Percentiles rank a stretch among this genome's conserved stretches.
phyloP scores from a whole-genome alignment of 129 eudicot species.

The Arctium lappa region DNA sequence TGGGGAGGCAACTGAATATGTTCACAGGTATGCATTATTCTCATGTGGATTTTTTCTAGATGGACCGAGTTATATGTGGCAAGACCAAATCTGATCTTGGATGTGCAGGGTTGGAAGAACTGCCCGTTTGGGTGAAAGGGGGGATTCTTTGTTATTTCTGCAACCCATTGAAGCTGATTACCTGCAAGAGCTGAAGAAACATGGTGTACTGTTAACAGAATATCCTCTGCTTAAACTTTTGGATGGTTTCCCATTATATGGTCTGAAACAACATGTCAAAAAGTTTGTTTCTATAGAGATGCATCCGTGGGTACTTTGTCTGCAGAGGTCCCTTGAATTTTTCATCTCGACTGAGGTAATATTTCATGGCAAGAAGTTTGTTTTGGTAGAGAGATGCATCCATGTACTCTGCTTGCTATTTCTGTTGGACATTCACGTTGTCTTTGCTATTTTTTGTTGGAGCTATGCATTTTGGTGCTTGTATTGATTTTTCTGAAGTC shows the following conservation, averaged over 20 bases:
- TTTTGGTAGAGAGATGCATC: background rate
- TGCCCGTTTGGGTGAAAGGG: conserved; percentile 94
- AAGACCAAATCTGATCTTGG: background rate
- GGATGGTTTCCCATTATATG: conserved; percentile 65
- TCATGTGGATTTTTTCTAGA: background rate
- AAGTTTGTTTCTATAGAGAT: conserved; percentile 73
- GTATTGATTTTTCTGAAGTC: background rate
- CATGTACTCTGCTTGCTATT: background rate
- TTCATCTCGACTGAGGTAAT: conserved; percentile 54
- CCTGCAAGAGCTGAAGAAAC: conserved; percentile 70
- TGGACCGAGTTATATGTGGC: background rate
- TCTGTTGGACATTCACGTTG: background rate
- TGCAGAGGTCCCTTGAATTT: conserved; percentile 84
- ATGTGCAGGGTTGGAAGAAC: conserved; percentile 97
- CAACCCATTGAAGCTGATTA: conserved; percentile 92
- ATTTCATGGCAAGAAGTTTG: background rate
- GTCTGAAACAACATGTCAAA: conserved; percentile 42
- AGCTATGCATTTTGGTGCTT: too few relatives aligned
- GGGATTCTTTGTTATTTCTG: conserved; percentile 84
- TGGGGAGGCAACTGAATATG: conserved; percentile 96
- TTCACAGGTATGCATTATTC: conserved; percentile 61
- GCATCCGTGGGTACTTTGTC: conserved; percentile 84
- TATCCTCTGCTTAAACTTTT: conserved; percentile 74
- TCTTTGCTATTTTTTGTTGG: too few relatives aligned
- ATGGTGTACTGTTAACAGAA: conserved; percentile 72